phyloP scores from a whole-genome alignment of 805 yeast genomes.

The Starmera caribaea region DNA sequence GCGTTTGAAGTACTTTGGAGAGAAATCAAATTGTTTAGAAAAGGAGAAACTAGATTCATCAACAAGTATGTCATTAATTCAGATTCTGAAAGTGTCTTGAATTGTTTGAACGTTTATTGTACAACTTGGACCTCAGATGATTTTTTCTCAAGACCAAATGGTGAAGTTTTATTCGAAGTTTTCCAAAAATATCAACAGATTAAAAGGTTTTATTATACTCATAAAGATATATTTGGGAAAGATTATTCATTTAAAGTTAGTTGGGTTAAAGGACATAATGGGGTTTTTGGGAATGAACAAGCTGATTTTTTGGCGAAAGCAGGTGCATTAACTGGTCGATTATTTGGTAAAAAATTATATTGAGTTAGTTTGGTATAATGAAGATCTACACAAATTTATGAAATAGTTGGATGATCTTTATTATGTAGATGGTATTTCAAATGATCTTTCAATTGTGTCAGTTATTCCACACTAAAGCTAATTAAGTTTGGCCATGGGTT shows the following conservation, averaged over 20 bases:
- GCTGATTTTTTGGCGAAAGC: constrained; percentile 63
- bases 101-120: constrained; percentile 49
- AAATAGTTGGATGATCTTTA: too few relatives aligned
- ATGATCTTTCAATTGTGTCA: too few relatives aligned
- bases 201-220: constrained; percentile 24
- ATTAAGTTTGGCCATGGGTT: too few relatives aligned
- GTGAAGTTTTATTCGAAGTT: constrained; percentile 23
- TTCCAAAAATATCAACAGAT: constrained; percentile 33
- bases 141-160: constrained; percentile 34
- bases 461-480: too few relatives aligned
- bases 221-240: constrained; percentile 16
- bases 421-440: too few relatives aligned
- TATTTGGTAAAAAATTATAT: too few relatives aligned
- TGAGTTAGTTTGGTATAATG: too few relatives aligned
- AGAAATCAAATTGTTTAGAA: constrained; percentile 20
- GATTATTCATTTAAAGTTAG: constrained; percentile 31
- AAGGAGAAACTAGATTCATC: constrained; percentile 7
- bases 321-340: constrained; percentile 32
- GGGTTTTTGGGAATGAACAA: constrained; percentile 57
- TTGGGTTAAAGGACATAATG: constrained; percentile 71
- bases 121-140: constrained; percentile 47
- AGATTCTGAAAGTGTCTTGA: constrained; percentile 63
- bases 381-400: too few relatives aligned
- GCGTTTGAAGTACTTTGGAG: constrained; percentile 37
- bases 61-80: constrained; percentile 38